Conservation (phyloP, 1,139 yeast species). For the Magnusiomyces paraingens region DNA sequence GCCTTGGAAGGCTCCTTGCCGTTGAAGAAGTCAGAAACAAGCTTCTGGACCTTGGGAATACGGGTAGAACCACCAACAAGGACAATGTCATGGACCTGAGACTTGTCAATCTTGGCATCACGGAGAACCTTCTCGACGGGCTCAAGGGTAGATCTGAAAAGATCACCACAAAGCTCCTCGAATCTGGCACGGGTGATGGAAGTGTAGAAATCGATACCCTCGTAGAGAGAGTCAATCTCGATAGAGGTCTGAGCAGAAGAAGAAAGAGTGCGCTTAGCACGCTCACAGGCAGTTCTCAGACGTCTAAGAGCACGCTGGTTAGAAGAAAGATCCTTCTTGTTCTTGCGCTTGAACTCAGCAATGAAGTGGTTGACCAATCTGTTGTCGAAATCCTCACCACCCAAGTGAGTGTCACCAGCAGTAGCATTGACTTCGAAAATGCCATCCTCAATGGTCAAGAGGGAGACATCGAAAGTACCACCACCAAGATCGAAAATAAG, state of each 20-base stretch:
- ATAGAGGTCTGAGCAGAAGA: slow-evolving; percentile 95
- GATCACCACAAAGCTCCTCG: slow-evolving; percentile 93
- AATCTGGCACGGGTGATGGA: slow-evolving; percentile 98
- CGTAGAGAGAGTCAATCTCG: slow-evolving; percentile 94
- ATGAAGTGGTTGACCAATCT: slow-evolving; percentile 91
- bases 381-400: slow-evolving; percentile 99
- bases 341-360: slow-evolving; percentile 94
- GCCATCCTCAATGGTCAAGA: slow-evolving; percentile 97
- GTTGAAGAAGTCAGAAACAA: slow-evolving; percentile 95
- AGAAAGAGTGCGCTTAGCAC: slow-evolving; percentile 98
- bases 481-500: slow-evolving; percentile 41
- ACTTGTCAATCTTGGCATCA: slow-evolving; percentile 89
- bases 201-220: slow-evolving; percentile 95
- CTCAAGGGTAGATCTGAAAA: slow-evolving; percentile 92
- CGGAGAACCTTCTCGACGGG: slow-evolving; percentile 98
- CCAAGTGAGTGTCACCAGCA: slow-evolving; percentile 99
- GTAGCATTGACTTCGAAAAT: slow-evolving; percentile 99
- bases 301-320: slow-evolving; percentile 97
- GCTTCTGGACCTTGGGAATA: slow-evolving; percentile 98
- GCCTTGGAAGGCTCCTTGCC: slow-evolving; percentile 51
- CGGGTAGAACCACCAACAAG: slow-evolving; percentile 99
- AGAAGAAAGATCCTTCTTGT: slow-evolving; percentile 82
- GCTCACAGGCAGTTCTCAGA: slow-evolving; percentile 98
- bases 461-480: slow-evolving; percentile 43
- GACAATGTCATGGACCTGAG: slow-evolving; percentile 90